Evolutionary conservation across 106 monocot genomes (phyloP).

Genomic region (Amphibolis antarctica): DNA sequence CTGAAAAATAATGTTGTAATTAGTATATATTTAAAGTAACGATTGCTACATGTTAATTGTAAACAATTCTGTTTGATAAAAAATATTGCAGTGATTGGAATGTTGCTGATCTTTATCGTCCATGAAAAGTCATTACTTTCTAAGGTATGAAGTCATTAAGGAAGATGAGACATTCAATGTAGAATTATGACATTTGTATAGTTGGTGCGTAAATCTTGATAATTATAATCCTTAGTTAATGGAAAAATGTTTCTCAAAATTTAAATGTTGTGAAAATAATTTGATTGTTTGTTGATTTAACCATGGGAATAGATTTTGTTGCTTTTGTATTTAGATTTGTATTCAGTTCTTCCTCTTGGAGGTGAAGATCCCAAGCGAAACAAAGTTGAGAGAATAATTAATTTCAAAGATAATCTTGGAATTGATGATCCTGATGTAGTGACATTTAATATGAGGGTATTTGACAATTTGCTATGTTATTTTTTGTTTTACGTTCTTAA

Average conservation of each 20-base stretch:
- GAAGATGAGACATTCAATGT: constrained; percentile 22
- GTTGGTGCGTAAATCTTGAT: constrained; percentile 23
- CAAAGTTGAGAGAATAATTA: constrained; percentile 73
- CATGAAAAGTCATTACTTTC: no score
- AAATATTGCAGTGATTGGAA: no score
- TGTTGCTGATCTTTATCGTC: no score
- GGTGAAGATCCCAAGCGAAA: constrained; percentile 79
- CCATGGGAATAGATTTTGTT: not conserved
- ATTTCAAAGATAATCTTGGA: constrained; percentile 84
- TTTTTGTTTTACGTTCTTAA: not conserved
- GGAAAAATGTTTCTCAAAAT: no score
- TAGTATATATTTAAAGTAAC: no score
- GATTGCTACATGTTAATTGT: no score
- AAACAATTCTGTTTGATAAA: no score
- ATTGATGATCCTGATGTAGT: constrained; percentile 95
- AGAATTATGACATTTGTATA: constrained; percentile 24
- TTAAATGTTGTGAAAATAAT: no score
- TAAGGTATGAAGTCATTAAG: no score
- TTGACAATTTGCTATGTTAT: not conserved
- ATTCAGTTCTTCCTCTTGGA: constrained; percentile 59
- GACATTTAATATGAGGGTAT: constrained; percentile 87
- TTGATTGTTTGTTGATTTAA: no score
- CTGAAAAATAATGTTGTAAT: no score
- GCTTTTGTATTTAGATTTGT: constrained; percentile 47
- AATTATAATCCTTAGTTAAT: not conserved